Evolutionary conservation across 805 yeast species (phyloP).

Genomic region (Sugiyamaella americana): DNA sequence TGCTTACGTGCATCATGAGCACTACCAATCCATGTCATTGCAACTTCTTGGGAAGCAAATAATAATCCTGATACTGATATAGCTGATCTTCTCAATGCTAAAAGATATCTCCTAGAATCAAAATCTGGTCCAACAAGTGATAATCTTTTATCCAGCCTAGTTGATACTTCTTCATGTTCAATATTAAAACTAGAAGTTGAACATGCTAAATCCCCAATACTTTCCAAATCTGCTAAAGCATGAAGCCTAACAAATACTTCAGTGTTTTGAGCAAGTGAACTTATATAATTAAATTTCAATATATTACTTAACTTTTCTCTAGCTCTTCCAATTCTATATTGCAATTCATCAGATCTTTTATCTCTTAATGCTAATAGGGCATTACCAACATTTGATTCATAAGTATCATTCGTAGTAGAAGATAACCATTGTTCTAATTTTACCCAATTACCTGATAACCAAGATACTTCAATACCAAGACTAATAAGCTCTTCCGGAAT

Average conservation of each 20-base stretch:
- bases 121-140: conserved; percentile 45
- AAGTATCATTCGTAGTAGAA: conserved; percentile 45
- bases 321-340: conserved; percentile 43
- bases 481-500: conserved; percentile 53
- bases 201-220: conserved; percentile 29
- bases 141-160: conserved; percentile 23
- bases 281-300: conserved; percentile 43
- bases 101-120: conserved; percentile 51
- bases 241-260: conserved; percentile 50
- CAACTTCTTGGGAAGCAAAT: conserved; percentile 26
- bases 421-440: conserved; percentile 55
- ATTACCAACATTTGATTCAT: conserved; percentile 60
- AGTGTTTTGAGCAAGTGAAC: conserved; percentile 47
- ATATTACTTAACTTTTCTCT: conserved; percentile 55
- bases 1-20: conserved; percentile 63
- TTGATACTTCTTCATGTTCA: conserved; percentile 13
- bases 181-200: background rate
- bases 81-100: conserved; percentile 54
- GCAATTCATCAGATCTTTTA: conserved; percentile 33
- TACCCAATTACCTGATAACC: conserved; percentile 51
- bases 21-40: conserved; percentile 50
- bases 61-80: conserved; percentile 26
- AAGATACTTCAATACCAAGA: conserved; percentile 70
- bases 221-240: conserved; percentile 52
- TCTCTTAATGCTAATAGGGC: conserved; percentile 45